These are phyloP conservation scores for Adansonia rubrostipa DNA, from an alignment of 441 rosid genomes.

Conservation along the genomic window DNA sequence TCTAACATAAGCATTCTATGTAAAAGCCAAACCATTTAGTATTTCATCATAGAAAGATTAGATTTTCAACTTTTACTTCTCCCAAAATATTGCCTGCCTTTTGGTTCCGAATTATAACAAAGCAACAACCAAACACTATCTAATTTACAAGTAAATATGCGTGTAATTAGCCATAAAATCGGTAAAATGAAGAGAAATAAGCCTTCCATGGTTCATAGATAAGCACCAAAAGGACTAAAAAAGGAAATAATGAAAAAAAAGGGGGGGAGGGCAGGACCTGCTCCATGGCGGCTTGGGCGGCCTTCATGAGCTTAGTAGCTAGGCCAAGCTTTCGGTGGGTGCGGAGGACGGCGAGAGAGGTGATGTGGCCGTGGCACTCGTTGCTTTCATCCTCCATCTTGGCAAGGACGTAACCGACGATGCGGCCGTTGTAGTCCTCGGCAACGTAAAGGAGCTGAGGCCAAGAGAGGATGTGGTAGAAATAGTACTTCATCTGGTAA, in stretches of 20 bases:
- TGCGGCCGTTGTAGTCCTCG: slow-evolving; percentile 91
- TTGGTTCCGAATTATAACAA: background rate
- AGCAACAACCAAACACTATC: background rate
- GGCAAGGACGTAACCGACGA: slow-evolving; percentile 94
- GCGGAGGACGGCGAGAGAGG: slow-evolving; percentile 97
- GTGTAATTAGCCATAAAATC: background rate
- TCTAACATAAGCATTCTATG: background rate
- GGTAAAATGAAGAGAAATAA: background rate
- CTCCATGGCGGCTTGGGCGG: slow-evolving; percentile 96
- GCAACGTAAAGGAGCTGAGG: slow-evolving; percentile 99
- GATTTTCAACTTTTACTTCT: background rate
- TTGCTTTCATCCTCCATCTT: slow-evolving; percentile 98
- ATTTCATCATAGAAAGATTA: background rate
- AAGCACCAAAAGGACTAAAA: background rate
- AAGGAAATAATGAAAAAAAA: no score
- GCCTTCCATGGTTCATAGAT: background rate
- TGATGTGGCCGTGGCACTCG: slow-evolving; percentile 97
- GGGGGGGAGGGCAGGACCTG: no score
- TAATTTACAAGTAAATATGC: background rate
- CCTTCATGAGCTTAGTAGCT: slow-evolving; percentile 98
- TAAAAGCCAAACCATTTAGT: background rate
- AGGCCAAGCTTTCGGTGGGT: slow-evolving; percentile 93
- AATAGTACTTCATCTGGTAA: slow-evolving; percentile 97
- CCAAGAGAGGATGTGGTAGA: slow-evolving; percentile 97
- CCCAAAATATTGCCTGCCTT: background rate